Base-by-base conservation (phyloP, 73 alveolate genomes). In the Halteria grandinella region DNA sequence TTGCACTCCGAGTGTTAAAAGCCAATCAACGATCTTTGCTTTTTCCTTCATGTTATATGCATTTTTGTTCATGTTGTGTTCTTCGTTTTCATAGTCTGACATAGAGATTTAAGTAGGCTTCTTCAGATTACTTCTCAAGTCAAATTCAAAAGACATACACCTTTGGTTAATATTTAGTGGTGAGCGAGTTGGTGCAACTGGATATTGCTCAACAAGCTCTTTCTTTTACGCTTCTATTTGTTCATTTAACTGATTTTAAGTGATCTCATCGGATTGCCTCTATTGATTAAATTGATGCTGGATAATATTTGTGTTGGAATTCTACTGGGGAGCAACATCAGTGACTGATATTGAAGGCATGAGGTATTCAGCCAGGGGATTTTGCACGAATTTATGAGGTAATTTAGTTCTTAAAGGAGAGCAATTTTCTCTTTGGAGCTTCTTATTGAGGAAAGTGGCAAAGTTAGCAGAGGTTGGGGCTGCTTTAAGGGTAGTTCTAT, bases 71-170 rank as follows among this genome's bases (percentile, higher is more conserved):
- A 36, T 28, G n/a, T 54, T 40, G 25, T 73, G 69, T 37, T 73
- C 71, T 37, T 54, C 85, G 23, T 54, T 73, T 15, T 51, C 75
- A 39, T 66, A 66, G 23, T 66, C 85, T 54, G 31, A 51, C n/a
- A 34, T 48, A 5, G 62, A 34, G 10, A 48, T 73, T 51, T 28
- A 50, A 37, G 58, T 34, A 12, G 74, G 75, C n/a, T 63, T 52
- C 17, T 31, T 52, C 11, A 73, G 32, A 37, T 73, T 53, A 32
- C 53, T 29, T 25, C 75, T 63, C 25, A 63, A 47, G 14, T 54
- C 63, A 31, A 53, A 73, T 54, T 52, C 74, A 8, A 73, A 34
- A 10, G 85, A 55, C 39, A 40, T 21, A 39, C 71, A 51, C 43
- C 77, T 60, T 21, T 33, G 10, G 25, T 36, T 32, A 15, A 60